Conservation (phyloP, 1,284 basidiomycete species). For the Pisolithus thermaeus region DNA sequence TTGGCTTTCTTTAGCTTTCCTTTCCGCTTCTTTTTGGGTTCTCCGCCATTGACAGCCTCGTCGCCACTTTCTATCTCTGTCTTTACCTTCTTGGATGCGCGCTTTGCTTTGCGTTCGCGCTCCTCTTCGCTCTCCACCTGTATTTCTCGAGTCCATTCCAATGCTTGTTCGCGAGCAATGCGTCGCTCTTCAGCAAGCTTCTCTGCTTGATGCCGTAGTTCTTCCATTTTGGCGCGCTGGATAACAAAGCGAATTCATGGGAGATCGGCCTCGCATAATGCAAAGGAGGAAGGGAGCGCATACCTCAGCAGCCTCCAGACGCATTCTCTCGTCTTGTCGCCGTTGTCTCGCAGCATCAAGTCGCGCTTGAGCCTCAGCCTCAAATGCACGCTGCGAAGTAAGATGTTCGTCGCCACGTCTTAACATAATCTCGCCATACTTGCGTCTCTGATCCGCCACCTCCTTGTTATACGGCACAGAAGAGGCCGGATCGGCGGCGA, state of each 20-base stretch:
- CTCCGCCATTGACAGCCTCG: constrained; percentile 39
- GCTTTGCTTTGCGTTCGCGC: constrained; percentile 58
- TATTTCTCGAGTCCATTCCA: constrained; percentile 66
- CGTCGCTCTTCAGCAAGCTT: constrained; percentile 71
- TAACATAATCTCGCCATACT: constrained; percentile 83
- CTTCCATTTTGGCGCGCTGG: constrained; percentile 53
- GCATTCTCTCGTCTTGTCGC: constrained; percentile 61
- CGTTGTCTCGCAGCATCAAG: constrained; percentile 68
- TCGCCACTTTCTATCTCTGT: constrained; percentile 54
- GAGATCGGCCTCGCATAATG: neutral
- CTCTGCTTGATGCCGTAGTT: constrained; percentile 55
- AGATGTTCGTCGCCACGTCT: constrained; percentile 78
- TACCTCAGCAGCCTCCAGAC: constrained; percentile 56
- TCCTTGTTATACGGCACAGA: constrained; percentile 81
- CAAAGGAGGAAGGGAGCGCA: constrained; percentile 4
- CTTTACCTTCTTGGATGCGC: constrained; percentile 47
- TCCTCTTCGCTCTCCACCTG: constrained; percentile 73
- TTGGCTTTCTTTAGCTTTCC: constrained; percentile 43
- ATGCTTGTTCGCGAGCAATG: constrained; percentile 71
- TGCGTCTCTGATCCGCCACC: constrained; percentile 80
- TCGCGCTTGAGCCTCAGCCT: constrained; percentile 66
- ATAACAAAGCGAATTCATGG: neutral
- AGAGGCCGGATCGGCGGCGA: constrained; percentile 68
- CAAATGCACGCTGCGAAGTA: constrained; percentile 66
- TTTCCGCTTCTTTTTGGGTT: constrained; percentile 41